These are phyloP conservation scores for Microsporum audouinii DNA, from an alignment of 2,329 filamentous ascomycete species.

Conservation along the genomic window DNA sequence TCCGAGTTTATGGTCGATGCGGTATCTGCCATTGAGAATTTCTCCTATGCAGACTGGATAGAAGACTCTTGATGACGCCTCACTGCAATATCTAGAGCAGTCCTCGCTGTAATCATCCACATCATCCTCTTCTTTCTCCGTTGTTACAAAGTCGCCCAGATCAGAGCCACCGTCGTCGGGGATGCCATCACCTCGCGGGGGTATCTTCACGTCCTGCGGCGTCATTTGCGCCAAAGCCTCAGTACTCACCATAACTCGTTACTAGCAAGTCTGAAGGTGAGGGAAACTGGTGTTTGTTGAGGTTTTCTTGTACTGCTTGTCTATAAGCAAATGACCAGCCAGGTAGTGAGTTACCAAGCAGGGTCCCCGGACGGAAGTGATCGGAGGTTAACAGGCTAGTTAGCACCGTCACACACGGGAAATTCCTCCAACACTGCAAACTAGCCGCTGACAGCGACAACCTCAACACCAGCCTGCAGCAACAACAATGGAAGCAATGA, in stretches of 20 bases:
- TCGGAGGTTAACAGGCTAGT: too few relatives aligned
- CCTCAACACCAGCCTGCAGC: too few relatives aligned
- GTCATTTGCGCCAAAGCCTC: neutral
- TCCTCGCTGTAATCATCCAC: neutral
- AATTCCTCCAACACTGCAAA: neutral
- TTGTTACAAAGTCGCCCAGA: neutral
- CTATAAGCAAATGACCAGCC: neutral
- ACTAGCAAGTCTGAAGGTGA: neutral
- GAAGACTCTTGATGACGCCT: neutral
- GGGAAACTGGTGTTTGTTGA: neutral
- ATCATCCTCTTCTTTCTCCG: neutral
- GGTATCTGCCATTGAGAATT: constrained; percentile 7
- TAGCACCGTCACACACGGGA: neutral
- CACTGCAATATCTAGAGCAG: neutral
- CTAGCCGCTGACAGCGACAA: neutral
- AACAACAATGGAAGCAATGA: neutral
- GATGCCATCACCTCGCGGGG: neutral
- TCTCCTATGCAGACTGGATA: constrained; percentile 10
- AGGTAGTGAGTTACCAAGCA: neutral
- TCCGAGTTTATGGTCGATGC: constrained; percentile 9
- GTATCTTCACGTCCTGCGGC: neutral
- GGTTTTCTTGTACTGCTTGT: neutral
- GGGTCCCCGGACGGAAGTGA: neutral
- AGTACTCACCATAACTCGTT: neutral
- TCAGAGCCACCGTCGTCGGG: neutral